Base-by-base conservation (phyloP, 345 rosid genomes). In the Theobroma cacao region DNA sequence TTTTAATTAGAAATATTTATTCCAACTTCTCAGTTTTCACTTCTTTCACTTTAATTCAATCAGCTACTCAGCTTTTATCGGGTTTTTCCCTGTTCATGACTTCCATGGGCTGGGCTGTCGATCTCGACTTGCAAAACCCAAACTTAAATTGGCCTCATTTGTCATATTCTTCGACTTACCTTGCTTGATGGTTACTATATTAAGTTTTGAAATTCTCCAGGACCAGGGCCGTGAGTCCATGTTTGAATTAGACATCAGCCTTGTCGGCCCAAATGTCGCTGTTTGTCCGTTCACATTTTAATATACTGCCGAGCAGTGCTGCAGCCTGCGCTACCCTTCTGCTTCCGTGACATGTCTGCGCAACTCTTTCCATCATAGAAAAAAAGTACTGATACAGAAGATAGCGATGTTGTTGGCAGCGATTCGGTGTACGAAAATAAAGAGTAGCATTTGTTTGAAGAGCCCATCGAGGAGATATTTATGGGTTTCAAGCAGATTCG, bases 401-500 rank as follows among this genome's bases (percentile, higher is more conserved):
- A 71, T 20, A 30, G 48, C 75, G 10, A 71, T 71, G 75, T 52
- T 11, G 60, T 33, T 71, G 30, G 61, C 45, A 28, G 41, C 56
- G 58, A 41, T 58, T 59, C 28, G 11, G 48, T 2, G 40, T 18
- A 50, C 10, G 58, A 75, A 60, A 8, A n/a, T 31, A 33, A 58
- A 30, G 40, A 41, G 40, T 18, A 18, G 30, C 68, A 43, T 41
- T 41, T 58, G 52, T 41, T 41, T 31, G 68, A 60, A 75, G 68
- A 38, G 18, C n/a, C 72, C 72, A 40, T 24, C n/a, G 56, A 80
- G 63, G 36, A 85, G 83, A 82, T 79, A 61, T 68, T 74, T 78
- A 15, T 87, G 93, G n/a, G 73, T 80, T 65, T 80, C 84, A 61
- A 82, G 89, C 78, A 82, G 73, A 72, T 26, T 87, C 5, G 78